These are phyloP conservation scores for Chalara sp. DNA, from an alignment of 2,329 filamentous ascomycete genomes.

Conservation along the genomic window DNA sequence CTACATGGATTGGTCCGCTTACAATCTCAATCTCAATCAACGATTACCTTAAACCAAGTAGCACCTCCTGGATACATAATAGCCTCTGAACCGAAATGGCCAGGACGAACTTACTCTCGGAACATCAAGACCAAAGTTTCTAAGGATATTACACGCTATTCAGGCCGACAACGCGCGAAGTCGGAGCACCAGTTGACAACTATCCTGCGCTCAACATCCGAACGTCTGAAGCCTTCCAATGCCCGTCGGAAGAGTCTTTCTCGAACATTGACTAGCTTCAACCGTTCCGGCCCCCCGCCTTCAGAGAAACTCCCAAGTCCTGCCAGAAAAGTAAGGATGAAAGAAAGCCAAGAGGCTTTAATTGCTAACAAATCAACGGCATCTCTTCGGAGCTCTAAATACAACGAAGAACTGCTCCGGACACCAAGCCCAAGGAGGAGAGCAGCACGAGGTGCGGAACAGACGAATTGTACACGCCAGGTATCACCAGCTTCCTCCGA, in stretches of 20 bases:
- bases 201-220: constrained; percentile 7
- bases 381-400: constrained; percentile 13
- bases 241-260: not conserved
- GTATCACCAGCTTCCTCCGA: constrained; percentile 13
- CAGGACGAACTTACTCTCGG: constrained; percentile 8
- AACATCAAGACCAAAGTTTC: not conserved
- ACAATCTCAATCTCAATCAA: constrained; percentile 10
- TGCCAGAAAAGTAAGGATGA: constrained; percentile 5
- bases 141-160: not conserved
- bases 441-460: constrained; percentile 1
- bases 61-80: constrained; percentile 22
- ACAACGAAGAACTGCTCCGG: constrained; percentile 8
- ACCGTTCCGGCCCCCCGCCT: constrained; percentile 11
- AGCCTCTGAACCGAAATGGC: constrained; percentile 11
- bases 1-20: not conserved
- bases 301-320: constrained; percentile 16
- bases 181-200: constrained; percentile 4
- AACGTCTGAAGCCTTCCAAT: constrained; percentile 3
- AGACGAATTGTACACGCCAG: not conserved
- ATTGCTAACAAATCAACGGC: constrained; percentile 7
- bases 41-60: constrained; percentile 15
- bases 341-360: constrained; percentile 15
- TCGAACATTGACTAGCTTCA: constrained; percentile 1
- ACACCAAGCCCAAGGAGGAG: constrained; percentile 15
- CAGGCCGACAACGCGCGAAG: not conserved